Evolutionary conservation across 1,284 basidiomycete genomes (phyloP), one percentile per base, ranked within the genome.

Genomic region (Termitomyces sp.): DNA sequence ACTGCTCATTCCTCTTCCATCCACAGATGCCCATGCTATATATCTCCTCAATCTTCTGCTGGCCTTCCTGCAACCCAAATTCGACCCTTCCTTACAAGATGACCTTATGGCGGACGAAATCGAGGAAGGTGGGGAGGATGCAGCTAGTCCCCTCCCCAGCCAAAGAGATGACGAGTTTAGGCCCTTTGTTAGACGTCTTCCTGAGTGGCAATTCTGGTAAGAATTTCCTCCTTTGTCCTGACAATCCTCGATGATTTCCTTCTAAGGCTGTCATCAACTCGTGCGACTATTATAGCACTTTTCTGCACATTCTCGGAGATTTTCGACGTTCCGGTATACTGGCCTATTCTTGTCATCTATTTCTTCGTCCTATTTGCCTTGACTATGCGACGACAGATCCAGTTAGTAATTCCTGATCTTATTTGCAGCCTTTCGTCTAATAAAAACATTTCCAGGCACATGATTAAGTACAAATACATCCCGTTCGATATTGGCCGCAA

Each of bases 381-480:
- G 62, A 95, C 93, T 13, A 95, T 96, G 93, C 81, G 93, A 60
- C 79, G 92, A 62, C 93, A 95, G 74, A 93, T 96, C 66, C 91
- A 90, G 93, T 95, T 68, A 65, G 92, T 82, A 30, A 49, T 4
- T 15, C 15, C 28, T 19, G 12, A 33, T 17, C 9, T 1, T 50
- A 40, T 15, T 54, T 42, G n/a, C 30, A n/a, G 36, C 39, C 38
- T 57, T 33, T 36, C 38, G 42, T 46, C 33, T 45, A 21, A 42
- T 30, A 4, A 26, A 7, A 9, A 15, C 17, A 28, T 28, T 49
- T 40, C 42, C 68, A 95, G 93, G 66, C 96, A 98, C 73, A 98
- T 98, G 96, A 91, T 97, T 79, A 96, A 96, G 73, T 98, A 98
- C 79, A 94, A 92, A 70, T 96, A 93, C 71, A 74, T 96, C 53